Evolutionary conservation across 225 moss, liverwort and hornwort species (phyloP).

Genomic region (Physcomitrellopsis africana): DNA sequence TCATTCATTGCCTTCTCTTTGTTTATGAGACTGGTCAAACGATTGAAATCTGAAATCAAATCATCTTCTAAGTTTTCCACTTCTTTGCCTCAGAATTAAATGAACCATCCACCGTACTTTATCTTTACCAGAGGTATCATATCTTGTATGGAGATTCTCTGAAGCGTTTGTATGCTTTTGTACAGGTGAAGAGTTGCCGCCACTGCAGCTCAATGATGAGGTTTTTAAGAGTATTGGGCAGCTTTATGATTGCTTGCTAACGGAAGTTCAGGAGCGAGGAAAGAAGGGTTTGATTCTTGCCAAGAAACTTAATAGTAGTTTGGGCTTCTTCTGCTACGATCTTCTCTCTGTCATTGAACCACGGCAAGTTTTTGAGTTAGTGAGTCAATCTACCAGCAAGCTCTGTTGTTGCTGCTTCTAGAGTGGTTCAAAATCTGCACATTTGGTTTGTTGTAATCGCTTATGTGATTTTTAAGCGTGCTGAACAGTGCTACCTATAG

Average conservation of each 20-base stretch:
- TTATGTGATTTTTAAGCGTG: constrained; percentile 14
- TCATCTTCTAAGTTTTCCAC: constrained; percentile 18
- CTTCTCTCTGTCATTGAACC: constrained; percentile 97
- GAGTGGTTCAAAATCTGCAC: background rate
- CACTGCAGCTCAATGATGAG: constrained; percentile 94
- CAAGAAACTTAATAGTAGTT: constrained; percentile 90
- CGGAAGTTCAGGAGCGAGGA: constrained; percentile 99
- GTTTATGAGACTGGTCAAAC: background rate
- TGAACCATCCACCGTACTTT: background rate
- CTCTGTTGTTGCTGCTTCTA: constrained; percentile 25
- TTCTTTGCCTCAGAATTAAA: background rate
- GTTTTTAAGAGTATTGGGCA: constrained; percentile 97
- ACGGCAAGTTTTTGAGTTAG: constrained; percentile 99
- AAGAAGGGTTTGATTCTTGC: constrained; percentile 90
- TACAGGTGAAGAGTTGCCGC: constrained; percentile 98
- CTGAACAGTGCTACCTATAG: background rate
- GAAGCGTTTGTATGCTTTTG: constrained; percentile 29
- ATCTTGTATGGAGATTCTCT: constrained; percentile 11
- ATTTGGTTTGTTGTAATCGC: background rate
- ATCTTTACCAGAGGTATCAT: background rate
- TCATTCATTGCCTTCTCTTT: constrained; percentile 7
- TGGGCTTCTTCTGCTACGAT: constrained; percentile 98
- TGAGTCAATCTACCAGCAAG: constrained; percentile 49
- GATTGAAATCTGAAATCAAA: background rate
- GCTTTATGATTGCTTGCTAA: constrained; percentile 96